phyloP scores from a whole-genome alignment of 1,139 yeast species.

The Hansenula anomala region DNA sequence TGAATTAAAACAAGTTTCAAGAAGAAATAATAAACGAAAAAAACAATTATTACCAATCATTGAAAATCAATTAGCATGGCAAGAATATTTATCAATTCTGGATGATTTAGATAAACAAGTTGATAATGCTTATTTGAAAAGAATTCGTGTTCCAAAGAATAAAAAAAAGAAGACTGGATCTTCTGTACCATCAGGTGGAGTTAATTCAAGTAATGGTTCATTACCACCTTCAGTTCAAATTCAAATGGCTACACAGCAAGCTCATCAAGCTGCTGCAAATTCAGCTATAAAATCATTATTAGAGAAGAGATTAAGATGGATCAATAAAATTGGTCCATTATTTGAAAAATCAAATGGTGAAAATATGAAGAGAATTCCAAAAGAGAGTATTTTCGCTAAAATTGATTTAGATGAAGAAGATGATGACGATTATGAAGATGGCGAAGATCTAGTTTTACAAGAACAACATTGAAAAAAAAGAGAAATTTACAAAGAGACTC shows the following conservation, averaged over 20 bases:
- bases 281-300: constrained; percentile 73
- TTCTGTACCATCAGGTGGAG: constrained; percentile 3
- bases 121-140: constrained; percentile 86
- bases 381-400: constrained; percentile 53
- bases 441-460: constrained; percentile 17
- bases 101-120: constrained; percentile 96
- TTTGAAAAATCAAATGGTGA: constrained; percentile 55
- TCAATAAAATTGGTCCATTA: constrained; percentile 79
- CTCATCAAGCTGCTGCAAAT: constrained; percentile 54
- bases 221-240: constrained; percentile 23
- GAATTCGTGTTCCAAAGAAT: constrained; percentile 78
- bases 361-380: constrained; percentile 73
- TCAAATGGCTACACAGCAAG: constrained; percentile 31
- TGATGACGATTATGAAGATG: constrained; percentile 31
- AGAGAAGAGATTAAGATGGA: constrained; percentile 89
- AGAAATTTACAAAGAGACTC: no score
- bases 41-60: constrained; percentile 63
- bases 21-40: constrained; percentile 64
- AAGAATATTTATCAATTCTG: constrained; percentile 82
- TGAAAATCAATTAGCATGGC: constrained; percentile 94
- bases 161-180: constrained; percentile 55
- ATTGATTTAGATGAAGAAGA: constrained; percentile 49
- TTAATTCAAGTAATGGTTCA: constrained; percentile 1
- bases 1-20: constrained; percentile 58
- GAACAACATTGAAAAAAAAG: constrained; percentile 9